Percentiles rank a stretch among this genome's conserved stretches.
These are phyloP conservation scores for Pseudonitzschia pungens DNA, from an alignment of 108 stramenopile genomes.

Conservation along the genomic window DNA sequence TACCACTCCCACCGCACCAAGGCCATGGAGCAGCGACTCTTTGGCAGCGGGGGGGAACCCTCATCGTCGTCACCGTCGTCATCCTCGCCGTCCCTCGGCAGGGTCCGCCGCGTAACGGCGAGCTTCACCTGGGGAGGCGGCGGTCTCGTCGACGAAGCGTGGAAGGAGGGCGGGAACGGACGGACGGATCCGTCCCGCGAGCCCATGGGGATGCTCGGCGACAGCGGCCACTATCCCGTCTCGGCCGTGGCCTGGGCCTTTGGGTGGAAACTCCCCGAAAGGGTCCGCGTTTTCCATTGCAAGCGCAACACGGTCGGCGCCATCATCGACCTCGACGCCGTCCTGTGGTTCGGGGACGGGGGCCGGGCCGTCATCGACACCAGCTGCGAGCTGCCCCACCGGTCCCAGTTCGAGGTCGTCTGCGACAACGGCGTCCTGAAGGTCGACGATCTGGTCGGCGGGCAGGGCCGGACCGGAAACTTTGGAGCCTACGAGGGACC, in stretches of 20 bases:
- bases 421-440: slow-evolving; percentile 5
- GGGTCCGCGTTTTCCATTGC: background rate
- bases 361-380: background rate
- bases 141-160: slow-evolving; percentile 3
- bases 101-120: slow-evolving; percentile 1
- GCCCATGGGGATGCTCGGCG: background rate
- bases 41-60: background rate
- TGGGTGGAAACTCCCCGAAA: slow-evolving; percentile 5
- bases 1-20: slow-evolving; percentile 1
- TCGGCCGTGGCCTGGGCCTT: background rate
- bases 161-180: background rate
- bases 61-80: no score
- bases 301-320: background rate
- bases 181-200: background rate
- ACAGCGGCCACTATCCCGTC: slow-evolving; percentile 9
- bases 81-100: background rate
- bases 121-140: slow-evolving; percentile 6
- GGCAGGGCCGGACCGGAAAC: slow-evolving; percentile 2
- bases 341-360: background rate
- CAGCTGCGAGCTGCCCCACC: background rate
- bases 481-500: slow-evolving; percentile 11
- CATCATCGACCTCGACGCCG: background rate
- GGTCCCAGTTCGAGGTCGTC: slow-evolving; percentile 6
- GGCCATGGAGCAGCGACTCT: background rate
- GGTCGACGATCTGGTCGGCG: slow-evolving; percentile 11